These are phyloP conservation scores for Aspergillus diversus DNA, from an alignment of 495 filamentous ascomycete genomes.

Conservation along the genomic window DNA sequence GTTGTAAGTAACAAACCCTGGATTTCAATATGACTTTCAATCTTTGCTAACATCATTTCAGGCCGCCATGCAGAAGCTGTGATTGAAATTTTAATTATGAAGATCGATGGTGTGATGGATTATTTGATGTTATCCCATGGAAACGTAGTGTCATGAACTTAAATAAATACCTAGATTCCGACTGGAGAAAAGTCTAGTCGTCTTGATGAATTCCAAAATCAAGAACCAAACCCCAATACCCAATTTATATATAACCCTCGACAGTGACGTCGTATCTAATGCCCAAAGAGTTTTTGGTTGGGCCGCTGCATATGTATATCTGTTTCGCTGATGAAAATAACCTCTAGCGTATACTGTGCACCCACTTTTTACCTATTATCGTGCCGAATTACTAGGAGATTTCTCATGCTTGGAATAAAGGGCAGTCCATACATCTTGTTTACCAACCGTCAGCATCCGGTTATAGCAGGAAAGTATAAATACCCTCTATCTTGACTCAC, in stretches of 20 bases:
- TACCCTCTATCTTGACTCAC: no score
- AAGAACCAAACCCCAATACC: slow-evolving; percentile 24
- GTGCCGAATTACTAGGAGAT: no score
- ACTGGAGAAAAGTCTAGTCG: slow-evolving; percentile 19
- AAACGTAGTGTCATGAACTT: slow-evolving; percentile 32
- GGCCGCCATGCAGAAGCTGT: slow-evolving; percentile 92
- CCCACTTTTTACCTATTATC: no score
- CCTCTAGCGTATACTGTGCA: no score
- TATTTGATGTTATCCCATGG: slow-evolving; percentile 38
- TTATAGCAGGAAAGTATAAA: no score
- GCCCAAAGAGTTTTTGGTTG: background rate
- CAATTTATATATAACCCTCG: slow-evolving; percentile 5
- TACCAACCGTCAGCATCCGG: no score
- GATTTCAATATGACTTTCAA: slow-evolving; percentile 12
- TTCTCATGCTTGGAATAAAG: no score
- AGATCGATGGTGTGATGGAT: slow-evolving; percentile 44
- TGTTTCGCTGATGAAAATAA: no score
- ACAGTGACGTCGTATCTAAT: background rate
- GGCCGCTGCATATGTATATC: background rate
- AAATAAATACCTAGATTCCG: slow-evolving; percentile 28
- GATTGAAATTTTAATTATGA: slow-evolving; percentile 52
- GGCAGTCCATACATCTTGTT: no score
- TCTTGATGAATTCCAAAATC: slow-evolving; percentile 32
- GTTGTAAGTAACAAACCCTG: slow-evolving; percentile 57
- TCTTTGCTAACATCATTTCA: slow-evolving; percentile 32